Evolutionary conservation across 2,329 filamentous ascomycete species (phyloP), one percentile per base, ranked within the genome.

Genomic region (Aspergillus niger): DNA sequence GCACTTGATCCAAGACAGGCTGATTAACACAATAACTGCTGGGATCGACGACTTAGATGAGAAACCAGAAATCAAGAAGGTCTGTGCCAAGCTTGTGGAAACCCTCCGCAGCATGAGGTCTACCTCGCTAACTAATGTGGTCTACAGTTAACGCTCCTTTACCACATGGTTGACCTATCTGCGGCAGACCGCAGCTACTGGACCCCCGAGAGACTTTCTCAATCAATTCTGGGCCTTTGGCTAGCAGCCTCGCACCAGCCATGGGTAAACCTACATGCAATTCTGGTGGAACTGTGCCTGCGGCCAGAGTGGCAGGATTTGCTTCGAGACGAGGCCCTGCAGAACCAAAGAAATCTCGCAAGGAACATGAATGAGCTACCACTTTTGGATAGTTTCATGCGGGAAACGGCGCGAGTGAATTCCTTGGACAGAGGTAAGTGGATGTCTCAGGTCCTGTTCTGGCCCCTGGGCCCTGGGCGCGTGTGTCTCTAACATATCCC

Each of bases 191-290:
- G 26, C 8, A 17, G n/a, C 47, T 50, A 50, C 47, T 50, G 47
- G 47, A 50, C 26, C 2, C 15, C 47, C 15, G 47, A 50, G 26
- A 50, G 26, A 15, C 47, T 50, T 28, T 17, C 26, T 3, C 47
- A 30, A 17, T 26, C 47, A 26, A 7, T 50, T 1, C 4, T 50
- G n/a, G 47, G 47, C 47, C 47, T 50, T 11, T 17, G 15, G 24
- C 26, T 50, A 10, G 47, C 47, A n/a, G 47, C 47, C 28, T 50
- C 47, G 24, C 47, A 50, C 47, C 47, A 50, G n/a, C 47, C 47
- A 22, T 50, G 47, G 47, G 47, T 50, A 8, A 50, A 50, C 2
- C 26, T 50, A 10, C 15, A 50, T n/a, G 32, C 11, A 36, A 36
- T 36, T 13, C 11, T 36, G 11, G 11, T 36, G 5, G 32, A 36